Conservation (phyloP, 306 rosid genomes). For the Benincasa hispida region DNA sequence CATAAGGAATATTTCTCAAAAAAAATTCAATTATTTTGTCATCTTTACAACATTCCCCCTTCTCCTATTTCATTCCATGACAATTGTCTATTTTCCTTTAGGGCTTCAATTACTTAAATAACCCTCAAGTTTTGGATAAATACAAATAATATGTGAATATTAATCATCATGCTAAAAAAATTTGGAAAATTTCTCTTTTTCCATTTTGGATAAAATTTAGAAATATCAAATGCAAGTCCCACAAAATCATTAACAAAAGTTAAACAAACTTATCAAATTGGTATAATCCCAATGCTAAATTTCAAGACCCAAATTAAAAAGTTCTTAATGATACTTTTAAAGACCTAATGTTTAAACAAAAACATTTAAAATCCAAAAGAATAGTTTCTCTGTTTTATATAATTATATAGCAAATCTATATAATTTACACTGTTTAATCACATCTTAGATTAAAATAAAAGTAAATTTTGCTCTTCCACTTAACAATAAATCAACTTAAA, state of each 20-base stretch:
- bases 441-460: not conserved
- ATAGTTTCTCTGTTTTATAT: not conserved
- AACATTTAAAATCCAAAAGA: not conserved
- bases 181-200: not conserved
- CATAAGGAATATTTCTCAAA: not conserved
- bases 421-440: not conserved
- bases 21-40: not conserved
- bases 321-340: not conserved
- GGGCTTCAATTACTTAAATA: not conserved
- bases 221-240: not conserved
- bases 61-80: not conserved
- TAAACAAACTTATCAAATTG: not conserved
- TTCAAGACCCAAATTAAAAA: not conserved
- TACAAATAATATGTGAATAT: not conserved
- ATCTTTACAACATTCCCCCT: not conserved
- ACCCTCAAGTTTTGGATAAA: not conserved
- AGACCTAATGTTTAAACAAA: not conserved
- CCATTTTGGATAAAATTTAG: not conserved
- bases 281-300: not conserved
- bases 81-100: not conserved
- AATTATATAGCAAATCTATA: not conserved
- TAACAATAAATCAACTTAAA: not conserved
- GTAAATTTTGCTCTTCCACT: not conserved
- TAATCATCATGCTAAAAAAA: not conserved
- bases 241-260: not conserved